phyloP scores from a whole-genome alignment of 106 monocot species.

The Agapanthus africanus region DNA sequence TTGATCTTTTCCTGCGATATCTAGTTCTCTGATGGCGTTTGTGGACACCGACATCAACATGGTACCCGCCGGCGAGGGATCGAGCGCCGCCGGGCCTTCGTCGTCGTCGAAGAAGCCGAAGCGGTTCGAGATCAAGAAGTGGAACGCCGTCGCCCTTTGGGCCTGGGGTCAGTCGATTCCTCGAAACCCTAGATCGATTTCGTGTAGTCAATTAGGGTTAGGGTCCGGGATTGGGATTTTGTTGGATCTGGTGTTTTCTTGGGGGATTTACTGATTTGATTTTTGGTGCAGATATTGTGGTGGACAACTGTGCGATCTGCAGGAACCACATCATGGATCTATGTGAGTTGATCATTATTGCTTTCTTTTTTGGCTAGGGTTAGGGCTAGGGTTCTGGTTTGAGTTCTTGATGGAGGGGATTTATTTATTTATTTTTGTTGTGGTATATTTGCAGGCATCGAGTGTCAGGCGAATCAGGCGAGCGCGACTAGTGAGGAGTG shows the following conservation, averaged over 20 bases:
- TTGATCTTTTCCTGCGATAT: no score
- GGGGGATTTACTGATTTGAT: no score
- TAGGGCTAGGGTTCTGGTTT: no score
- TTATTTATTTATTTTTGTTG: no score
- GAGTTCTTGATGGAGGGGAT: no score
- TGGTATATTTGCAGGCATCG: slow-evolving; percentile 36
- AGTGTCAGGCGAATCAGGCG: slow-evolving; percentile 74
- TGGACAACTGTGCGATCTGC: slow-evolving; percentile 62
- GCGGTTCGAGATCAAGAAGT: slow-evolving; percentile 67
- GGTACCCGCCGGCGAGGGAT: slow-evolving; percentile 43
- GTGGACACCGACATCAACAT: slow-evolving; percentile 46
- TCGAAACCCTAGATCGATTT: no score
- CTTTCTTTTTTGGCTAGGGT: neutral
- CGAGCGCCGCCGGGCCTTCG: slow-evolving; percentile 21
- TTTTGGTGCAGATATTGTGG: slow-evolving; percentile 52
- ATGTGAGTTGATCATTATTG: slow-evolving; percentile 24
- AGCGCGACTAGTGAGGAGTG: slow-evolving; percentile 72
- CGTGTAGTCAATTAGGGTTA: slow-evolving; percentile 7
- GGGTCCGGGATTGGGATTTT: neutral
- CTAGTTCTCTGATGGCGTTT: slow-evolving; percentile 32
- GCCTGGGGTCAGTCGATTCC: slow-evolving; percentile 44
- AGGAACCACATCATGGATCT: slow-evolving; percentile 70
- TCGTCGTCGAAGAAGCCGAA: slow-evolving; percentile 50
- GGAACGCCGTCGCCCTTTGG: slow-evolving; percentile 67
- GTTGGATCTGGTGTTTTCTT: no score